Conservation (phyloP, 805 yeast genomes). For the Kazachstania taianensis region DNA sequence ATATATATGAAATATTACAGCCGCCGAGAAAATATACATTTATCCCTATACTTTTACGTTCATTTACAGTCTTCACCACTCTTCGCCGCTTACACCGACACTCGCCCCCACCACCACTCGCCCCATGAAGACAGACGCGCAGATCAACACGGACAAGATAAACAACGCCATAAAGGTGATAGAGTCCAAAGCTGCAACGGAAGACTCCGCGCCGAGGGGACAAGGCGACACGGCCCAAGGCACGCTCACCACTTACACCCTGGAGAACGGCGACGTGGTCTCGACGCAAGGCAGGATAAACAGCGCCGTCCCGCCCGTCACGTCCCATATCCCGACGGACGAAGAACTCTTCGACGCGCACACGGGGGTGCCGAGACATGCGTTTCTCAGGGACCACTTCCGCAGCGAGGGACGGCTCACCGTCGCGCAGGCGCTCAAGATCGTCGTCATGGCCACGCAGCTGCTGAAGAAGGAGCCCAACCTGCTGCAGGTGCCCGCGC, state of each 20-base stretch:
- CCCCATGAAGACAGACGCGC: conserved; percentile 21
- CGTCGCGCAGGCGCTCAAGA: conserved; percentile 58
- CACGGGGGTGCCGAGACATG: conserved; percentile 62
- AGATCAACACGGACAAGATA: conserved; percentile 45
- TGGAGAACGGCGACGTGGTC: conserved; percentile 42
- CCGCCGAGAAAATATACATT: too few relatives aligned
- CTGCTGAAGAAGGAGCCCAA: conserved; percentile 66
- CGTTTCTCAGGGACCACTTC: conserved; percentile 64
- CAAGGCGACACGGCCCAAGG: background rate
- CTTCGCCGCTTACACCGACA: too few relatives aligned
- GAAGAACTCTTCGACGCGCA: conserved; percentile 47
- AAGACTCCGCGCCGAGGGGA: background rate
- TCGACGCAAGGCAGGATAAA: conserved; percentile 45
- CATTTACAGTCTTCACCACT: background rate
- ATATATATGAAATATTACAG: too few relatives aligned
- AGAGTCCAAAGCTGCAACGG: conserved; percentile 32
- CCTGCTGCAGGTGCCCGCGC: conserved; percentile 73
- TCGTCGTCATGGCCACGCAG: conserved; percentile 54
- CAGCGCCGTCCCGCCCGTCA: conserved; percentile 53
- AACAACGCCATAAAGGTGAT: conserved; percentile 57
- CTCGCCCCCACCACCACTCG: background rate
- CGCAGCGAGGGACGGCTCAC: conserved; percentile 69
- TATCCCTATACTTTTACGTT: background rate
- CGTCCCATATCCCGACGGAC: conserved; percentile 53
- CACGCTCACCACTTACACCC: conserved; percentile 33